phyloP scores from a whole-genome alignment of 768 basidiomycete genomes.

The Tephrocybe sp. region DNA sequence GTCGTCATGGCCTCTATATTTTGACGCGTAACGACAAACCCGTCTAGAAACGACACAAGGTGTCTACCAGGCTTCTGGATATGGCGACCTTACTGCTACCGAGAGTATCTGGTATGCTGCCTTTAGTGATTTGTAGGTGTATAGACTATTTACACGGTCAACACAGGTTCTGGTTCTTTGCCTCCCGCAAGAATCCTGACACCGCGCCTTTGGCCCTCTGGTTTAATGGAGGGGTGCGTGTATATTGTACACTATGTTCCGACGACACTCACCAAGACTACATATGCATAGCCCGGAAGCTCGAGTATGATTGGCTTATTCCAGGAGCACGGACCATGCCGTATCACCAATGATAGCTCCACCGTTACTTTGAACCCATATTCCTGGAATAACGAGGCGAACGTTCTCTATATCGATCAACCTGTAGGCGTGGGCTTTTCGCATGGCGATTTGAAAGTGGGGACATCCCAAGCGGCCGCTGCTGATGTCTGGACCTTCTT shows the following conservation, averaged over 20 bases:
- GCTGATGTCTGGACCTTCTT: slow-evolving; percentile 61
- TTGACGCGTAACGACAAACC: not conserved
- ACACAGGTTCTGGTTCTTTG: slow-evolving; percentile 72
- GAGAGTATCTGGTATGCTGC: slow-evolving; percentile 54
- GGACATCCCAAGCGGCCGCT: slow-evolving; percentile 54
- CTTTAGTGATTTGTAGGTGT: no score
- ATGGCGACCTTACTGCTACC: slow-evolving; percentile 56
- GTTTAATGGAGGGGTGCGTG: slow-evolving; percentile 62
- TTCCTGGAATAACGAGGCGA: slow-evolving; percentile 60
- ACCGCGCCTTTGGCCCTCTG: slow-evolving; percentile 65
- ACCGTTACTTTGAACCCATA: slow-evolving; percentile 49
- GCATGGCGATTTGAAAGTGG: slow-evolving; percentile 47
- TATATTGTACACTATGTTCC: not conserved
- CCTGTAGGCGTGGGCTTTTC: slow-evolving; percentile 67
- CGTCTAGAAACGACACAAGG: slow-evolving; percentile 55
- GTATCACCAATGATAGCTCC: slow-evolving; percentile 53
- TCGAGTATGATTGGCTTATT: slow-evolving; percentile 65
- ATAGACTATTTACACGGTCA: not conserved
- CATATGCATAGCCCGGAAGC: slow-evolving; percentile 43
- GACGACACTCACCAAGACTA: not conserved
- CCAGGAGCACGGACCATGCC: slow-evolving; percentile 78
- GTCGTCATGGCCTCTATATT: slow-evolving; percentile 3
- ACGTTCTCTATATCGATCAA: slow-evolving; percentile 64
- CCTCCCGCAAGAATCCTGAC: slow-evolving; percentile 56
- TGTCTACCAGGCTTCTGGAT: slow-evolving; percentile 65